phyloP scores from a whole-genome alignment of 768 basidiomycete genomes.

The Tephrocybe sp. region DNA sequence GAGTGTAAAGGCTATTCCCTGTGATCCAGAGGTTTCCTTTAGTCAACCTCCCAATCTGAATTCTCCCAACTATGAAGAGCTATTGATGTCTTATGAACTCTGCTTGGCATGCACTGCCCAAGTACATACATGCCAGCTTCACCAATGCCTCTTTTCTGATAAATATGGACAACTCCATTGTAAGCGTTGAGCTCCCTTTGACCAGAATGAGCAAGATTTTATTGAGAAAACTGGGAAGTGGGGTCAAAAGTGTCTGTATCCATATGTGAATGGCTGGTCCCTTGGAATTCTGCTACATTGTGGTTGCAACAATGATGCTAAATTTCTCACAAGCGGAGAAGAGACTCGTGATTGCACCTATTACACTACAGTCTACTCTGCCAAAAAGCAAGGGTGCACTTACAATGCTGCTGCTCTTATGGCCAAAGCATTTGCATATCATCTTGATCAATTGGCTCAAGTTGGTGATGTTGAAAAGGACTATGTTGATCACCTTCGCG shows the following conservation, averaged over 20 bases:
- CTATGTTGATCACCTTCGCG: slow-evolving; percentile 24
- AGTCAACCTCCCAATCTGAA: slow-evolving; percentile 27
- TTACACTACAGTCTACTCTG: background rate
- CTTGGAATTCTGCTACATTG: slow-evolving; percentile 22
- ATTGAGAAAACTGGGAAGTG: slow-evolving; percentile 26
- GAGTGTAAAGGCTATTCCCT: slow-evolving; percentile 22
- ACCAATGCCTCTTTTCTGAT: slow-evolving; percentile 23
- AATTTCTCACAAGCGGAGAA: slow-evolving; percentile 30
- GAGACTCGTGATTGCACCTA: background rate
- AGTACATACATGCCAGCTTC: slow-evolving; percentile 28
- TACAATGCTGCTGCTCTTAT: slow-evolving; percentile 37
- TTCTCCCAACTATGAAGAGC: slow-evolving; percentile 15
- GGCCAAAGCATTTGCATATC: slow-evolving; percentile 29
- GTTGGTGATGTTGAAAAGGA: slow-evolving; percentile 10
- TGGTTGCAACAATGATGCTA: slow-evolving; percentile 41
- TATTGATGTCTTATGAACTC: slow-evolving; percentile 20
- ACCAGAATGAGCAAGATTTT: slow-evolving; percentile 19
- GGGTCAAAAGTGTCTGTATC: slow-evolving; percentile 22
- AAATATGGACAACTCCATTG: slow-evolving; percentile 18
- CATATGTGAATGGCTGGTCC: slow-evolving; percentile 26
- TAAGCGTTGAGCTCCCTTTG: slow-evolving; percentile 32
- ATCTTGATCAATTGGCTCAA: slow-evolving; percentile 20
- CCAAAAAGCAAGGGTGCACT: slow-evolving; percentile 31
- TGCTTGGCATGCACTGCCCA: slow-evolving; percentile 17
- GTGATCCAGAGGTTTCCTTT: slow-evolving; percentile 30